These are phyloP conservation scores for Wickerhamomyces xylosicus DNA, from an alignment of 805 yeast species.

Conservation along the genomic window DNA sequence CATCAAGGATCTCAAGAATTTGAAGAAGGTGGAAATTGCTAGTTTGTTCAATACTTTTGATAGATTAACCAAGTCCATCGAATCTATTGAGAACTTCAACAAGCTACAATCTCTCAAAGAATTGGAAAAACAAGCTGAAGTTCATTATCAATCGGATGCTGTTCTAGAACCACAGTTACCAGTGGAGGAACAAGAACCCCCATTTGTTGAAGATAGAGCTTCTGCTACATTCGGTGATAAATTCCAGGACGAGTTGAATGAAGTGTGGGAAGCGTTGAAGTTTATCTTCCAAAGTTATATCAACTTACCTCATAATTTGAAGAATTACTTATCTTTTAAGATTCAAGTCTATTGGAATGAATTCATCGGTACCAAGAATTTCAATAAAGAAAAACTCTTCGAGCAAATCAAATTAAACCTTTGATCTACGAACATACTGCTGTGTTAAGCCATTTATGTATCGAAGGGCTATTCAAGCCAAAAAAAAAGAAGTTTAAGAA, in stretches of 20 bases:
- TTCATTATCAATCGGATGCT: constrained; percentile 7
- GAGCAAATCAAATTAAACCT: too few species aligned
- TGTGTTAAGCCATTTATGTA: too few species aligned
- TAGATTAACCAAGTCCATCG: constrained; percentile 76
- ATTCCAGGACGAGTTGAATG: constrained; percentile 38
- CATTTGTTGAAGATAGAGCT: neutral
- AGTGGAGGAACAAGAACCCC: neutral
- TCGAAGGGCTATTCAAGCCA: too few species aligned
- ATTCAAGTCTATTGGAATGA: constrained; percentile 56
- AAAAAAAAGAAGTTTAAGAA: too few species aligned
- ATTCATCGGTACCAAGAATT: constrained; percentile 48
- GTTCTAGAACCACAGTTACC: constrained; percentile 1
- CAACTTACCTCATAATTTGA: constrained; percentile 56
- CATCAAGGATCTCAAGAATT: constrained; percentile 34
- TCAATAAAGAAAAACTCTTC: constrained; percentile 16
- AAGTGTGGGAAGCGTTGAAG: constrained; percentile 46
- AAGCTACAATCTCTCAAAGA: constrained; percentile 27
- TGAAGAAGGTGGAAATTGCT: constrained; percentile 74
- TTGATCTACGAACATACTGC: too few species aligned
- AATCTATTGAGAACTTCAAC: constrained; percentile 65
- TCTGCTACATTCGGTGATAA: constrained; percentile 24
- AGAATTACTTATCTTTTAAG: constrained; percentile 37
- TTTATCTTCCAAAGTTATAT: constrained; percentile 61
- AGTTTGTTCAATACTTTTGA: constrained; percentile 90
- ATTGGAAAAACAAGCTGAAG: constrained; percentile 1